Evolutionary conservation across 371 early-diverging fungal species (phyloP).

Genomic region (Rhizopus stolonifer): DNA sequence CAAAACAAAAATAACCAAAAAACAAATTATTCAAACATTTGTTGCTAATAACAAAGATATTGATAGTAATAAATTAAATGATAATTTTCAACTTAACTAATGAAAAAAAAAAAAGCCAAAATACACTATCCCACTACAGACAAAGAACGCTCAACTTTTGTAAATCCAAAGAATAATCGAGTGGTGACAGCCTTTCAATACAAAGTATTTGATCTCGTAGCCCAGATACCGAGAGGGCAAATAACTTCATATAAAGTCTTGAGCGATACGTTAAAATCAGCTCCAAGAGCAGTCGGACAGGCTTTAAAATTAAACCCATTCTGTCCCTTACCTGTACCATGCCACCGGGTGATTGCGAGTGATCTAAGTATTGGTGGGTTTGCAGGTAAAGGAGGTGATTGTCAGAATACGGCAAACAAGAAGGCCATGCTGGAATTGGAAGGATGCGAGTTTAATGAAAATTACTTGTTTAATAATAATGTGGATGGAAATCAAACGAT

Average conservation of each 20-base stretch:
- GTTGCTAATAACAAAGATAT: conserved; percentile 13
- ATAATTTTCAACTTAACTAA: neutral
- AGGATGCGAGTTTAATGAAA: conserved; percentile 64
- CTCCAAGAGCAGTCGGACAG: conserved; percentile 78
- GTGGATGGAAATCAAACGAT: conserved; percentile 43
- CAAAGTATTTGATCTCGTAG: conserved; percentile 67
- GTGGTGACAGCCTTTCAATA: conserved; percentile 71
- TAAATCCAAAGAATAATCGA: conserved; percentile 54
- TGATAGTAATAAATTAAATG: conserved; percentile 2
- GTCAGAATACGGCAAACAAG: conserved; percentile 63
- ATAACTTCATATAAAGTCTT: conserved; percentile 78
- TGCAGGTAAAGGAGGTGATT: conserved; percentile 63
- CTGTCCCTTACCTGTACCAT: conserved; percentile 75
- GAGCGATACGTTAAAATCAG: conserved; percentile 60
- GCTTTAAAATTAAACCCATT: conserved; percentile 78
- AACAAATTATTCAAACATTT: conserved; percentile 5
- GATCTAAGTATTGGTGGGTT: conserved; percentile 75
- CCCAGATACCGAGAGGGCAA: conserved; percentile 68
- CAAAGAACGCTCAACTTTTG: conserved; percentile 37
- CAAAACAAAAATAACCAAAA: neutral
- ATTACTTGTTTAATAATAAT: conserved; percentile 50
- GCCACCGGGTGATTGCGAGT: conserved; percentile 76
- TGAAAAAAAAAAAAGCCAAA: conserved; percentile 17
- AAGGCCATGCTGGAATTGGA: conserved; percentile 68
- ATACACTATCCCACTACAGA: conserved; percentile 41